phyloP scores from a whole-genome alignment of 345 rosid genomes.

The Lepidium sativum region DNA sequence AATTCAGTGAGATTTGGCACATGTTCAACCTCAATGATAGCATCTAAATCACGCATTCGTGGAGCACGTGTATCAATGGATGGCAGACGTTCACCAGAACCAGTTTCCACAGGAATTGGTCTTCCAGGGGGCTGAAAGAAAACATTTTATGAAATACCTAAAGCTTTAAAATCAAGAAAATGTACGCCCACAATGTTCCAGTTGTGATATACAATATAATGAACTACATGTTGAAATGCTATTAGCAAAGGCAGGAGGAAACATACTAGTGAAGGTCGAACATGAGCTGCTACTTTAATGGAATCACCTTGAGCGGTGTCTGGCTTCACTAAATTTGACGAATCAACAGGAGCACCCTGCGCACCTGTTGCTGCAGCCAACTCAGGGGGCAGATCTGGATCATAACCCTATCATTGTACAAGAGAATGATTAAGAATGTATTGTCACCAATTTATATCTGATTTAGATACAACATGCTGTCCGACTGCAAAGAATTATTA shows the following conservation, averaged over 20 bases:
- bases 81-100: conserved; percentile 82
- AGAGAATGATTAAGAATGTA: conserved; percentile 4
- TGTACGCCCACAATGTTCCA: not conserved
- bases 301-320: conserved; percentile 54
- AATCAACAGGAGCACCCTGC: conserved; percentile 53
- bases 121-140: conserved; percentile 85
- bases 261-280: conserved; percentile 79
- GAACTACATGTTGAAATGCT: conserved; percentile 1
- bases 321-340: conserved; percentile 46
- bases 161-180: not conserved
- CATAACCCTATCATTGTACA: conserved; percentile 53
- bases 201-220: not conserved
- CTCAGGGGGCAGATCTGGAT: conserved; percentile 98
- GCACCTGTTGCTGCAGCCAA: conserved; percentile 88
- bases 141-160: conserved; percentile 10
- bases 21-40: conserved; percentile 75
- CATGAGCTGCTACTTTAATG: conserved; percentile 49
- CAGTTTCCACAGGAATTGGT: conserved; percentile 93
- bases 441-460: not conserved
- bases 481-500: not conserved
- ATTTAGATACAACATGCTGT: not conserved
- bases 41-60: conserved; percentile 86
- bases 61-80: conserved; percentile 86
- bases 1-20: conserved; percentile 10
- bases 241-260: conserved; percentile 7